Evolutionary conservation across 2,329 filamentous ascomycete genomes (phyloP), one percentile per base, ranked within the genome.

Genomic region (Graphilbum sp.): DNA sequence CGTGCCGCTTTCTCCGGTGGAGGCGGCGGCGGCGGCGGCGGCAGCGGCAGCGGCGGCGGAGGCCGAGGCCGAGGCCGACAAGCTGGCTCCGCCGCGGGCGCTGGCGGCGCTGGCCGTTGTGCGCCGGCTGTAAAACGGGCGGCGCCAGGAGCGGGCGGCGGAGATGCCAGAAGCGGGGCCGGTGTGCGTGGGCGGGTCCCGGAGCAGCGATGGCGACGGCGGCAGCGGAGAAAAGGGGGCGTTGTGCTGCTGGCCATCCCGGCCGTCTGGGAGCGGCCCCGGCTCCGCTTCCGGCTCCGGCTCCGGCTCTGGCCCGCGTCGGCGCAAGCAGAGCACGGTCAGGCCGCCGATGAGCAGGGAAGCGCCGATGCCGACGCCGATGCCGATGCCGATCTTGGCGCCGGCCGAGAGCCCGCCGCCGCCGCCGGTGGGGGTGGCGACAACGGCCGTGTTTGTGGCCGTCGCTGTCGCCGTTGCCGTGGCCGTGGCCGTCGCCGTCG

Each of bases 351-450:
- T 53, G 13, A 69, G 31, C 6, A 61, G 33, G 4, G 58, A 54
- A 2, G 55, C 59, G 21, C 55, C 64, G 0, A 67, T 50, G 2
- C 65, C 59, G 4, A 67, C 61, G 16, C 68, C 72, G 1, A 67
- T 57, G 6, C 64, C 69, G n/a, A 77, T 66, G 3, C 72, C 72
- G 0, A 66, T 69, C 47, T 66, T 71, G 3, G 67, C 69, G 1
- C 64, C 68, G 1, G 58, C 50, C 2, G 65, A 64, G 6, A 72
- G 49, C 3, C 51, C 50, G 3, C 39, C 41, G 20, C 32, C 37
- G 20, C 34, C 38, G 36, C 36, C 42, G 16, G 45, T 37, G 12
- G 23, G n/a, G 18, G 36, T 41, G 5, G 45, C 42, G 3, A 54
- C 51, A 0, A 56, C 53, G 5, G 60, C 53, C 12, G 55, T 21